Base-by-base conservation (phyloP, 495 filamentous ascomycete genomes). In the Penicillium antarcticum region DNA sequence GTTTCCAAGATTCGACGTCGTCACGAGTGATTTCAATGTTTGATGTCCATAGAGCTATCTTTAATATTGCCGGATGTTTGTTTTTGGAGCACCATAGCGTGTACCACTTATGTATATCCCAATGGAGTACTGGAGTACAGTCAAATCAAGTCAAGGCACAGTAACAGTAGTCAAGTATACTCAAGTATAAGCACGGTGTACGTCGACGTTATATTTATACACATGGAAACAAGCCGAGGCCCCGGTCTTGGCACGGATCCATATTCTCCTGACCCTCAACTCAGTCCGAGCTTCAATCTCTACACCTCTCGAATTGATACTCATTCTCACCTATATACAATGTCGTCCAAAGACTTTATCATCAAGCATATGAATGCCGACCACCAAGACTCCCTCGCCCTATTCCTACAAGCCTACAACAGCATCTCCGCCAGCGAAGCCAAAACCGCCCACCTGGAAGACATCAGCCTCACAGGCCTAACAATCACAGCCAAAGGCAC, bases 301-400 rank as follows among this genome's bases (percentile, higher is more conserved):
- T 5, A n/a, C 14, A 32, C 12, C 16, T 34, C 39, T 16, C 23
- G 29, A 35, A 40, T 34, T 14, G 19, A 19, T 11, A 10, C 39
- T 2, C 33, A 32, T 31, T 8, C 3, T 19, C 29, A 13, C 9
- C 21, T 19, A 29, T 39, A 52, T 40, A 41, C 18, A 42, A 63
- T 57, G 52, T 71, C 76, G 5, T 57, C 70, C 52, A 87, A 84
- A 52, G 50, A 75, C 34, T 83, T 85, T 63, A 86, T 89, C 60
- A 79, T 87, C 61, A 73, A 76, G 24, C 89, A 94, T 75, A 91
- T 94, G 87, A 92, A 92, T 73, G 73, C 71, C 34, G 85, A 90
- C 74, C 89, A 92, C 69, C 65, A 69, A 55, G 74, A 77, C 55
- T 86, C 87, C 24, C 75, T 94, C 13, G 61, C 69, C 36, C 78